phyloP scores from a whole-genome alignment of 2,329 filamentous ascomycete species.

The Emergomyces africanus region DNA sequence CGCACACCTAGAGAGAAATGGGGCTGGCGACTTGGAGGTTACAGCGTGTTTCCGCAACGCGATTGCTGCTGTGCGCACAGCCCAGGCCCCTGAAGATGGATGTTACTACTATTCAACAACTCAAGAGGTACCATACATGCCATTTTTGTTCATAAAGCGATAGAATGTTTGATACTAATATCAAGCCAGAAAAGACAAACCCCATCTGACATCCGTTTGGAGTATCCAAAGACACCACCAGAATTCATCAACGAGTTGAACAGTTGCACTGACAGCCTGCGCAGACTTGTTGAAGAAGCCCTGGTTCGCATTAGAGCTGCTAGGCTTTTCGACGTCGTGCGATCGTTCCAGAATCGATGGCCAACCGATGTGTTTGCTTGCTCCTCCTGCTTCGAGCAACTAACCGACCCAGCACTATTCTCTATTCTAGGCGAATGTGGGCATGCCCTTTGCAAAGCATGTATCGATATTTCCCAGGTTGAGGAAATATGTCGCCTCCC shows the following conservation, averaged over 20 bases:
- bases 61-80: conserved; percentile 11
- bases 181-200: conserved; percentile 2
- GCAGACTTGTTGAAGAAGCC: conserved; percentile 18
- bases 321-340: conserved; percentile 21
- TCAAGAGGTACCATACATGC: conserved; percentile 4
- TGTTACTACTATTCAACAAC: conserved; percentile 16
- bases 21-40: conserved; percentile 19
- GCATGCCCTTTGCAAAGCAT: conserved; percentile 37
- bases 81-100: conserved; percentile 18
- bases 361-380: conserved; percentile 15
- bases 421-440: conserved; percentile 39
- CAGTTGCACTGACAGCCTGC: conserved; percentile 14
- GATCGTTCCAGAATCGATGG: conserved; percentile 15
- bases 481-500: conserved; percentile 27
- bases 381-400: conserved; percentile 20
- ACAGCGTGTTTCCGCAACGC: conserved; percentile 13
- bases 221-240: conserved; percentile 7
- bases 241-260: conserved; percentile 13
- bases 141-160: background rate
- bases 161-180: background rate
- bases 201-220: conserved; percentile 2
- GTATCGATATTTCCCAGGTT: conserved; percentile 16
- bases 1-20: conserved; percentile 15
- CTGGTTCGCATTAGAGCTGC: conserved; percentile 21
- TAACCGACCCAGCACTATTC: conserved; percentile 18